Percentiles rank a stretch among this genome's conserved stretches.
phyloP scores from a whole-genome alignment of 139 green algal genomes.

The Chlorella sorokiniana region DNA sequence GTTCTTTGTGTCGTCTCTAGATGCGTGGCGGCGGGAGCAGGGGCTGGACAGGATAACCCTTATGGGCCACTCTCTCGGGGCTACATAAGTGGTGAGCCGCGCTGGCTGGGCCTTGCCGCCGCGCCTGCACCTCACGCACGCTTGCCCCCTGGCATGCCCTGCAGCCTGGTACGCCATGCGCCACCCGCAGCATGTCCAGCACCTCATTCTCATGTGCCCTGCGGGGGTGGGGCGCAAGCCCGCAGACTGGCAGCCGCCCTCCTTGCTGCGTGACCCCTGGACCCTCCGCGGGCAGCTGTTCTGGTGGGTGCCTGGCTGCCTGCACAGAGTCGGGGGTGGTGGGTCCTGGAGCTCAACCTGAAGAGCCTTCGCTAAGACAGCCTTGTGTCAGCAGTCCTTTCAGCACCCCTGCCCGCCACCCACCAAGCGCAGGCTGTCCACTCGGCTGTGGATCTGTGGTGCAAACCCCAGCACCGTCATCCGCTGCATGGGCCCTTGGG shows the following conservation, averaged over 20 bases:
- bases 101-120: no score
- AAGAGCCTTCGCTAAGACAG: no score
- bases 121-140: neutral
- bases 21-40: conserved; percentile 64
- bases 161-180: conserved; percentile 76
- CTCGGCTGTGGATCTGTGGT: conserved; percentile 63
- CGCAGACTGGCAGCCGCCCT: conserved; percentile 61
- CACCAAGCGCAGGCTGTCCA: conserved; percentile 28
- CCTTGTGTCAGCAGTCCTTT: neutral
- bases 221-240: conserved; percentile 74
- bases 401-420: neutral
- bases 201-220: conserved; percentile 89
- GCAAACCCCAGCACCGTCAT: conserved; percentile 80
- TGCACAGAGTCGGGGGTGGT: no score
- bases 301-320: conserved; percentile 31
- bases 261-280: conserved; percentile 45
- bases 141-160: neutral
- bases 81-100: no score
- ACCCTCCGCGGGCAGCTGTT: conserved; percentile 45
- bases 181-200: conserved; percentile 82
- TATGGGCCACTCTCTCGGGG: conserved; percentile 85
- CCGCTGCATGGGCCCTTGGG: conserved; percentile 73
- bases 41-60: conserved; percentile 74
- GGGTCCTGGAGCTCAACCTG: no score
- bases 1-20: conserved; percentile 82